Percentiles rank a stretch among this genome's conserved stretches.
These are phyloP conservation scores for Vitis labrusca DNA, from an alignment of 164 flowering plant genomes.

Conservation along the genomic window DNA sequence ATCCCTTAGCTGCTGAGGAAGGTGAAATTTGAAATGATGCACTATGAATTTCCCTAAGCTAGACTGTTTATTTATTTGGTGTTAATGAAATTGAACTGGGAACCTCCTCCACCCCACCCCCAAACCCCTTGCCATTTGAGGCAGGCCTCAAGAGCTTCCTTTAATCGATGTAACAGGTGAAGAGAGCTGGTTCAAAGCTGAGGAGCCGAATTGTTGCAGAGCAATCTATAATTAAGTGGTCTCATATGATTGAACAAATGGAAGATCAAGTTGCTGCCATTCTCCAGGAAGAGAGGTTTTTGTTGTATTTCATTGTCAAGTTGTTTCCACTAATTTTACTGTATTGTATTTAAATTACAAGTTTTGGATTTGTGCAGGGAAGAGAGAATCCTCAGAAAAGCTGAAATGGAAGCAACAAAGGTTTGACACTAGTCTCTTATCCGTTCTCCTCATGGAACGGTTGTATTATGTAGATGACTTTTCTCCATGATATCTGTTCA, in stretches of 20 bases:
- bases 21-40: too few species aligned
- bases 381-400: conserved; percentile 83
- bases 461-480: neutral
- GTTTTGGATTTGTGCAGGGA: conserved; percentile 49
- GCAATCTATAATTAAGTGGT: conserved; percentile 84
- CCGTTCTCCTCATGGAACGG: too few species aligned
- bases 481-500: neutral
- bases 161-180: conserved; percentile 44
- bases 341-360: neutral
- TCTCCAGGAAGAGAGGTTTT: conserved; percentile 86
- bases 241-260: conserved; percentile 77
- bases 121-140: too few species aligned
- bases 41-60: too few species aligned
- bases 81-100: too few species aligned
- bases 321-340: neutral
- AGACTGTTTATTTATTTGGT: too few species aligned
- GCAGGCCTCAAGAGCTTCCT: neutral
- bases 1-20: too few species aligned
- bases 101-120: too few species aligned
- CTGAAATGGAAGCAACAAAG: conserved; percentile 96
- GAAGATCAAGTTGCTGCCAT: conserved; percentile 78
- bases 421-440: conserved; percentile 23
- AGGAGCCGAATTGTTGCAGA: conserved; percentile 82
- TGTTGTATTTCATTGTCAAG: neutral
- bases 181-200: conserved; percentile 84